A percentile compares a stretch with the other conserved stretches of the same genome.
Evolutionary conservation across 305 asterid genomes (phyloP).

Genomic region (Striga hermonthica): DNA sequence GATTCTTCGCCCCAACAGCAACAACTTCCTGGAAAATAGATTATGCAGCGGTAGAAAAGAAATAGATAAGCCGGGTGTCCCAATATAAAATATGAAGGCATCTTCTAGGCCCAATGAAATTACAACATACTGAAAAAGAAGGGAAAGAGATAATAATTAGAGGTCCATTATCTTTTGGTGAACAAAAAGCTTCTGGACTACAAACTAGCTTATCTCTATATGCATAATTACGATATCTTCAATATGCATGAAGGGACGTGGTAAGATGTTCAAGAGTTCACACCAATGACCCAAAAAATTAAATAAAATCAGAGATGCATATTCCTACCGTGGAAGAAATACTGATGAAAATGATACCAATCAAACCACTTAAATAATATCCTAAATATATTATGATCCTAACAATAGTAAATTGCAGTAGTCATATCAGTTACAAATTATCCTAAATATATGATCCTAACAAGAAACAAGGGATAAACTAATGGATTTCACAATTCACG

Average conservation of each 20-base stretch:
- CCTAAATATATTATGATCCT: no score
- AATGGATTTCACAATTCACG: slow-evolving; percentile 7
- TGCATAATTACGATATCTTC: no score
- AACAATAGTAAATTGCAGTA: no score
- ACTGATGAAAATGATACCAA: no score
- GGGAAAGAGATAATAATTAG: not conserved
- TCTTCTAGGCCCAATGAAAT: not conserved
- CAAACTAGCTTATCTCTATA: slow-evolving; percentile 1
- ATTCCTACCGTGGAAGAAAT: no score
- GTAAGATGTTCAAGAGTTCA: no score
- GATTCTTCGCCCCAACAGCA: slow-evolving; percentile 75
- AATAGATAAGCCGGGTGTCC: slow-evolving; percentile 23
- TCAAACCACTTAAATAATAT: no score
- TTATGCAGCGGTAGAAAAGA: slow-evolving; percentile 26
- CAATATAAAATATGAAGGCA: slow-evolving; percentile 1
- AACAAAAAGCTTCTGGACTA: slow-evolving; percentile 13
- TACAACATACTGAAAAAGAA: not conserved
- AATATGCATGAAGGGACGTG: no score
- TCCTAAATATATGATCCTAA: slow-evolving; percentile 9
- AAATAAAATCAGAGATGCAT: no score
- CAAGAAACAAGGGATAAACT: not conserved
- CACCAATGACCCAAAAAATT: no score
- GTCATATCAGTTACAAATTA: not conserved
- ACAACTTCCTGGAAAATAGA: slow-evolving; percentile 67
- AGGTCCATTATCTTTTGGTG: not conserved